phyloP scores from a whole-genome alignment of 2,329 filamentous ascomycete genomes.

The Ceratocystis colombiana region DNA sequence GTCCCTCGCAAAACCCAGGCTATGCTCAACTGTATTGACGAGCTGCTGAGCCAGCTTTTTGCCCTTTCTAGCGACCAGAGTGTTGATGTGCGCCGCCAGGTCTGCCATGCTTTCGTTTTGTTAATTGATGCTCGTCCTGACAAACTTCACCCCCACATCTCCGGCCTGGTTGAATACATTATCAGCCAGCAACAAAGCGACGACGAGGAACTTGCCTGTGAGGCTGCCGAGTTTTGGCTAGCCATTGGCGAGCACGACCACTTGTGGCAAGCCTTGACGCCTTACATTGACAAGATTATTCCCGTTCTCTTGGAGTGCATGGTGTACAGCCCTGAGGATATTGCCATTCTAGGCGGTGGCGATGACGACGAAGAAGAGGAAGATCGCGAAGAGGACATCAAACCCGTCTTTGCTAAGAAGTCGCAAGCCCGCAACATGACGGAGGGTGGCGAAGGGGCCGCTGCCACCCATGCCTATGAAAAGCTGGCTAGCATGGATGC shows the following conservation, averaged over 20 bases:
- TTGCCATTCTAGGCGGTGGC: slow-evolving; percentile 70
- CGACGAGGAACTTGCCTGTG: slow-evolving; percentile 81
- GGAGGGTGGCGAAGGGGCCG: slow-evolving; percentile 40
- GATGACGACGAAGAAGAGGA: slow-evolving; percentile 86
- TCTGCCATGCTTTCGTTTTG: slow-evolving; percentile 86
- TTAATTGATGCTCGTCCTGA: slow-evolving; percentile 84
- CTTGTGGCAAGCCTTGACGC: slow-evolving; percentile 64
- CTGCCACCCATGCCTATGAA: slow-evolving; percentile 35
- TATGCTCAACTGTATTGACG: slow-evolving; percentile 68
- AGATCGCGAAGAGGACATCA: slow-evolving; percentile 82
- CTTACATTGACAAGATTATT: slow-evolving; percentile 73
- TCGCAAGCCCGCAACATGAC: slow-evolving; percentile 43
- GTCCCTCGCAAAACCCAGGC: slow-evolving; percentile 74
- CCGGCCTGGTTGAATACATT: slow-evolving; percentile 85
- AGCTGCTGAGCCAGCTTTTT: slow-evolving; percentile 74
- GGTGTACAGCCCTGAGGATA: slow-evolving; percentile 93
- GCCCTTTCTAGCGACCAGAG: slow-evolving; percentile 65
- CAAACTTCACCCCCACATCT: slow-evolving; percentile 79
- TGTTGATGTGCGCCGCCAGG: slow-evolving; percentile 77
- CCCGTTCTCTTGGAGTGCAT: slow-evolving; percentile 87
- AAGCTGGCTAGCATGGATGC: slow-evolving; percentile 49
- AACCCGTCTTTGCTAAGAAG: slow-evolving; percentile 77
- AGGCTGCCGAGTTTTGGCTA: slow-evolving; percentile 96
- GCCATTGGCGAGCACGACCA: slow-evolving; percentile 80
- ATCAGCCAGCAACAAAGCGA: slow-evolving; percentile 78